Conservation (phyloP, 495 filamentous ascomycete species). For the Penicillium arizonense region DNA sequence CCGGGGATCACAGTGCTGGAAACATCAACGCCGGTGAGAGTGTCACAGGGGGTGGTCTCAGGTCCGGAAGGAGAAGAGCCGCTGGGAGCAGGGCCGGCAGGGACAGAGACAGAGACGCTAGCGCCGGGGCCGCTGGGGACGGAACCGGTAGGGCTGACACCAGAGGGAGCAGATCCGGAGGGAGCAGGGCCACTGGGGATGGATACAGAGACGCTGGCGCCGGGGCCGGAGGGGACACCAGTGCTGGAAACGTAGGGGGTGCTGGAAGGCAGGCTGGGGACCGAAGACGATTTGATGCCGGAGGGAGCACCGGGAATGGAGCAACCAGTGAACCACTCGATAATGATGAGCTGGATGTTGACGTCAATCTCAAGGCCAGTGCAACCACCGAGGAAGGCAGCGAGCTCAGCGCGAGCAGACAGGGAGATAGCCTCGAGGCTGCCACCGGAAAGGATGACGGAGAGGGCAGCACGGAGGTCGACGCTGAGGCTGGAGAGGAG, state of each 20-base stretch:
- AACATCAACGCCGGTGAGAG: neutral
- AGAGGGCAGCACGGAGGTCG: slow-evolving; percentile 36
- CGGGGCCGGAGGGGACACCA: slow-evolving; percentile 6
- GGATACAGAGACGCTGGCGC: slow-evolving; percentile 8
- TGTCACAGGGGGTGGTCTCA: neutral
- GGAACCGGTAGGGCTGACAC: slow-evolving; percentile 4
- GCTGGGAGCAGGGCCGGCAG: neutral
- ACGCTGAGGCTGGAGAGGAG: slow-evolving; percentile 30
- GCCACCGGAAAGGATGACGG: slow-evolving; percentile 34
- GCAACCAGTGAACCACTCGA: slow-evolving; percentile 43
- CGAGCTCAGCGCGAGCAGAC: slow-evolving; percentile 38
- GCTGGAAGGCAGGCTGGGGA: slow-evolving; percentile 22
- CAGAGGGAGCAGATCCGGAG: slow-evolving; percentile 9
- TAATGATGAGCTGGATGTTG: slow-evolving; percentile 39
- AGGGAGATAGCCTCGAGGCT: slow-evolving; percentile 33
- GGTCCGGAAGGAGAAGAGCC: slow-evolving; percentile 1
- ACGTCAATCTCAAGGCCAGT: slow-evolving; percentile 23
- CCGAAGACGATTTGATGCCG: slow-evolving; percentile 15
- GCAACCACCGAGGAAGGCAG: slow-evolving; percentile 41
- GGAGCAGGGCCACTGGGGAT: neutral
- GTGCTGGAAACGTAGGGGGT: slow-evolving; percentile 7
- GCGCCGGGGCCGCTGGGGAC: slow-evolving; percentile 7
- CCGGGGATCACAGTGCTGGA: slow-evolving; percentile 3
- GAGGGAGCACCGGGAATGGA: slow-evolving; percentile 27
- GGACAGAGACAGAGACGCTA: slow-evolving; percentile 2